Percentiles rank a stretch among this genome's conserved stretches.
Conservation (phyloP, 2,329 filamentous ascomycete species). For the Trichoderma sp. region DNA sequence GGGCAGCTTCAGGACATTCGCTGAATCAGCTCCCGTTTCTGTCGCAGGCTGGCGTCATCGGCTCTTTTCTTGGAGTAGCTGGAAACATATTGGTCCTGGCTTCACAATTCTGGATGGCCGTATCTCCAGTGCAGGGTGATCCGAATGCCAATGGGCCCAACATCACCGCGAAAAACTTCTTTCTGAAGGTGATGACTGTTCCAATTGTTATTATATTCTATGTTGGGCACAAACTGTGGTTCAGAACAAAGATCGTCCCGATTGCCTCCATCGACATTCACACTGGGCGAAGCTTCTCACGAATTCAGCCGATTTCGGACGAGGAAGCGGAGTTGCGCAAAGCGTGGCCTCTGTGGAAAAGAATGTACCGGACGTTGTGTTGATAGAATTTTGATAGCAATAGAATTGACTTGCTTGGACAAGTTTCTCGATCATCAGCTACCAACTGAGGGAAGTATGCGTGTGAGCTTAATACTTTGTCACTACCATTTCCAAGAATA, state of each 20-base stretch:
- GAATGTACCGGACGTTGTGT: conserved; percentile 8
- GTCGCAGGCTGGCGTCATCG: background rate
- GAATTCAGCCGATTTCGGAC: background rate
- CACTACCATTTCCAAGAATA: background rate
- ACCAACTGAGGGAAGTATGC: background rate
- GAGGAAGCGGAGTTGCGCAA: background rate
- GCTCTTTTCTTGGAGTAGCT: background rate
- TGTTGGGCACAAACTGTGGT: background rate
- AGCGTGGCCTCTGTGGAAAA: conserved; percentile 18
- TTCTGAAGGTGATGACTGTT: conserved; percentile 1
- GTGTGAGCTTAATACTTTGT: background rate
- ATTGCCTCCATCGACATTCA: background rate
- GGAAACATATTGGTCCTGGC: conserved; percentile 3
- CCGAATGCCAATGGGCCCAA: background rate
- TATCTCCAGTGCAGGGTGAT: background rate
- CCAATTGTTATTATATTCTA: conserved; percentile 16
- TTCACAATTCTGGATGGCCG: conserved; percentile 9
- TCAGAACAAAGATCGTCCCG: background rate
- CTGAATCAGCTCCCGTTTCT: background rate
- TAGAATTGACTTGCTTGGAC: background rate
- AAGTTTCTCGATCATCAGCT: background rate
- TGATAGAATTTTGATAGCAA: background rate
- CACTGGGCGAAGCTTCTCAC: conserved; percentile 1
- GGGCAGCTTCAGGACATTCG: background rate
- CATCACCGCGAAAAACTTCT: conserved; percentile 6